phyloP scores from a whole-genome alignment of 345 rosid species.

The Reutealis trisperma region DNA sequence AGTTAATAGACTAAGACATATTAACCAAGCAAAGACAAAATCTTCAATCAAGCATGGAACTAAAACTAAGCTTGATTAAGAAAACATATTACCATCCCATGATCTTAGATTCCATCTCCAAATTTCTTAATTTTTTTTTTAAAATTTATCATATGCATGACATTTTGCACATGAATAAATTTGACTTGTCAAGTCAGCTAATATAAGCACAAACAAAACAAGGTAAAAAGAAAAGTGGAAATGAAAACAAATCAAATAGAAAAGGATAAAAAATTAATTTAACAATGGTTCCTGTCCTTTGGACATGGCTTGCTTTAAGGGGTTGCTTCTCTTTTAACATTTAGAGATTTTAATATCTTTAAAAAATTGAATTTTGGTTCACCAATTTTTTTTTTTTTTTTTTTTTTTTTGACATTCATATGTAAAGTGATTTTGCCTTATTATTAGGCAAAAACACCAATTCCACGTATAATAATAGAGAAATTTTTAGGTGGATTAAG shows the following conservation, averaged over 20 bases:
- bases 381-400: too few species aligned
- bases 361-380: too few species aligned
- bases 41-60: neutral
- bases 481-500: too few species aligned
- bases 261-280: neutral
- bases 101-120: slow-evolving; percentile 18
- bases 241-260: neutral
- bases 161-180: neutral
- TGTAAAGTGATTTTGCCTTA: too few species aligned
- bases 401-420: too few species aligned
- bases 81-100: slow-evolving; percentile 11
- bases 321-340: neutral
- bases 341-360: too few species aligned
- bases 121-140: slow-evolving; percentile 14
- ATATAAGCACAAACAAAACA: neutral
- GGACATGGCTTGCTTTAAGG: slow-evolving; percentile 13
- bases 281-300: slow-evolving; percentile 5
- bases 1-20: neutral
- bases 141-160: neutral
- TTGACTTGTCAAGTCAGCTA: slow-evolving; percentile 28
- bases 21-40: neutral
- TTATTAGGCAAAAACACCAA: too few species aligned
- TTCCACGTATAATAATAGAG: too few species aligned
- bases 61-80: neutral
- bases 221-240: neutral